phyloP scores from a whole-genome alignment of 1,284 basidiomycete species.

The Leccinum pachyderme region DNA sequence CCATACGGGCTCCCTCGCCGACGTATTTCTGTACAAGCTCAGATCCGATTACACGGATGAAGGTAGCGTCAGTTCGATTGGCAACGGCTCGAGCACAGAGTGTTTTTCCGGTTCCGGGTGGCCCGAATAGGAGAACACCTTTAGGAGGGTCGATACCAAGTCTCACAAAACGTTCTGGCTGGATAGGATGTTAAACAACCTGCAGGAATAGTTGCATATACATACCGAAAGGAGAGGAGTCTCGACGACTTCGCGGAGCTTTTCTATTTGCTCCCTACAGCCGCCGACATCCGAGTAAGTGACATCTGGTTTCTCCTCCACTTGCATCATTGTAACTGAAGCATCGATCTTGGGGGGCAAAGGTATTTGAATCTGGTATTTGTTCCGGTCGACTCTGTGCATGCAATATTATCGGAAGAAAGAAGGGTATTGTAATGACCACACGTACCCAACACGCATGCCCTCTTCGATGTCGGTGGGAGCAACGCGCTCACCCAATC shows the following conservation, averaged over 20 bases:
- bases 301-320: slow-evolving; percentile 98
- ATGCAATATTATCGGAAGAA: neutral
- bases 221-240: slow-evolving; percentile 90
- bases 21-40: slow-evolving; percentile 99
- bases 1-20: slow-evolving; percentile 98
- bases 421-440: neutral
- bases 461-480: slow-evolving; percentile 99
- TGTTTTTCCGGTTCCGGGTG: slow-evolving; percentile 98
- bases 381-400: slow-evolving; percentile 82
- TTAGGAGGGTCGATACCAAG: slow-evolving; percentile 99
- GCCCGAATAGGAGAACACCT: slow-evolving; percentile 94
- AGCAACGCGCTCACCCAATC: slow-evolving; percentile 92
- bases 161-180: slow-evolving; percentile 98
- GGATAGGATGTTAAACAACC: slow-evolving; percentile 24
- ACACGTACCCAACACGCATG: slow-evolving; percentile 92
- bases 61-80: slow-evolving; percentile 98
- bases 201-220: slow-evolving; percentile 14
- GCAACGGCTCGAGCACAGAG: slow-evolving; percentile 98
- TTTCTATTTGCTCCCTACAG: slow-evolving; percentile 99
- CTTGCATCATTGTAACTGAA: slow-evolving; percentile 99
- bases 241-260: slow-evolving; percentile 97
- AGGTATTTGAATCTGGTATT: slow-evolving; percentile 99
- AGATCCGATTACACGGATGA: slow-evolving; percentile 98
- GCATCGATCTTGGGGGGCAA: slow-evolving; percentile 99
- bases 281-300: slow-evolving; percentile 98